Base-by-base conservation (phyloP, 768 basidiomycete genomes). In the Trametes cinnabarina region DNA sequence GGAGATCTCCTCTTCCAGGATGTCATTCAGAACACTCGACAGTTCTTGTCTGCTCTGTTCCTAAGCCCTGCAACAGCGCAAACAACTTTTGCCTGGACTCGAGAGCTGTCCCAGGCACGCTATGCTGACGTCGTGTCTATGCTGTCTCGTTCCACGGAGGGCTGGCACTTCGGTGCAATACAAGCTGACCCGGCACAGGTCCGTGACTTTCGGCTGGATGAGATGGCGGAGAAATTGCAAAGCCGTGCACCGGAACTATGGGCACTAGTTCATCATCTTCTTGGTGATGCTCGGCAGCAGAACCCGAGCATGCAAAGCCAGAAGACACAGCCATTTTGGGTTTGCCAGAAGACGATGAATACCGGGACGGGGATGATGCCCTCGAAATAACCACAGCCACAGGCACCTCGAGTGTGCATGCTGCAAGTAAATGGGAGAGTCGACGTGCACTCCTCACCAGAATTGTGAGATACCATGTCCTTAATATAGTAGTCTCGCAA, bases 91-190 rank as follows among this genome's bases (percentile, higher is more conserved):
- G 12, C 34, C 9, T 50, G 48, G 48, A 32, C 48, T 4, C 35
- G 49, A 5, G 22, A 22, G 5, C 14, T 32, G 10, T 23, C 34
- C 34, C 23, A 10, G 2, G n/a, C 48, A 8, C 19, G 19, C 4
- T 23, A 20, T 15, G 14, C 35, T 2, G 20, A 11, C n/a, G 8
- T 22, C 1, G 34, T 37, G n/a, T n/a, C 4, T 7, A 19, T 10
- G 34, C 20, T 4, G 20, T 50, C 20, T 15, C 34, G 19, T 19
- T 14, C 5, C 10, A 3, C 17, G 20, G 12, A 49, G 4, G n/a
- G 32, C 4, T 57, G 55, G 55, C 55, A 57, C 30, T 57, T 57
- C 19, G 19, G 12, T 15, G 55, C 55, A 3, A 7, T 34, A 17
- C 47, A 34, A n/a, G 55, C 55, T 15, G 12, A 37, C 6, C 28